A percentile compares a stretch with the other conserved stretches of the same genome.
phyloP scores from a whole-genome alignment of 768 basidiomycete species.

The Suillus cothurnatus region DNA sequence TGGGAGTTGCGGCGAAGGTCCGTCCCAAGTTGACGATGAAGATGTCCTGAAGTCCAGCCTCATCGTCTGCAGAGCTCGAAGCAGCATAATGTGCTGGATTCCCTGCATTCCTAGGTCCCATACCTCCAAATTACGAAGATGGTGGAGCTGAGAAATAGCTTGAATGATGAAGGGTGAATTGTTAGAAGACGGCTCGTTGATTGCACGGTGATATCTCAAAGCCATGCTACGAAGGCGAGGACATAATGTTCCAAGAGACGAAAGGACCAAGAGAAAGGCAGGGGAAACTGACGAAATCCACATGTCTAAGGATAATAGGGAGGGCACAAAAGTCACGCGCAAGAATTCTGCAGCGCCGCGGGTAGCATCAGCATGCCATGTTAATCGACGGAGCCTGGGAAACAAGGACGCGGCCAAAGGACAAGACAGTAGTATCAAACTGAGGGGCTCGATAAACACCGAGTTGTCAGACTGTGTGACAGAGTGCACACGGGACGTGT shows the following conservation, averaged over 20 bases:
- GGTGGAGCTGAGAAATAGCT: not conserved
- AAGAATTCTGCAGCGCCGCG: conserved; percentile 22
- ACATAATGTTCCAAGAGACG: not conserved
- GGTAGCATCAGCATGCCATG: conserved; percentile 26
- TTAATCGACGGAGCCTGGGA: conserved; percentile 21
- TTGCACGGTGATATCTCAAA: not conserved
- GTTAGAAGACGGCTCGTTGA: too few relatives aligned
- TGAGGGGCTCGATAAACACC: not conserved
- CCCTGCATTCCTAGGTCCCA: not conserved
- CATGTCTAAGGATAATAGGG: conserved; percentile 2
- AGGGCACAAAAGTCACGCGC: conserved; percentile 24
- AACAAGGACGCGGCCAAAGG: conserved; percentile 24
- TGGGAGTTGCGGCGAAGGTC: too few relatives aligned
- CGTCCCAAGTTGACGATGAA: not conserved
- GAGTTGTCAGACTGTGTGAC: not conserved
- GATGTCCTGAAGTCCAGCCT: not conserved
- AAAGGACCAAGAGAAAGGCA: not conserved
- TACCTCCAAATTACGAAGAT: not conserved
- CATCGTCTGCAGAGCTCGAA: not conserved
- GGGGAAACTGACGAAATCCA: not conserved
- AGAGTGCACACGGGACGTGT: not conserved
- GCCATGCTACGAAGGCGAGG: not conserved
- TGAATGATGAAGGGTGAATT: not conserved
- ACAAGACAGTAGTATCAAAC: conserved; percentile 14
- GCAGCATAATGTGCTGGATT: not conserved